phyloP scores from a whole-genome alignment of 2,329 filamentous ascomycete genomes.

The Phoma sp. region DNA sequence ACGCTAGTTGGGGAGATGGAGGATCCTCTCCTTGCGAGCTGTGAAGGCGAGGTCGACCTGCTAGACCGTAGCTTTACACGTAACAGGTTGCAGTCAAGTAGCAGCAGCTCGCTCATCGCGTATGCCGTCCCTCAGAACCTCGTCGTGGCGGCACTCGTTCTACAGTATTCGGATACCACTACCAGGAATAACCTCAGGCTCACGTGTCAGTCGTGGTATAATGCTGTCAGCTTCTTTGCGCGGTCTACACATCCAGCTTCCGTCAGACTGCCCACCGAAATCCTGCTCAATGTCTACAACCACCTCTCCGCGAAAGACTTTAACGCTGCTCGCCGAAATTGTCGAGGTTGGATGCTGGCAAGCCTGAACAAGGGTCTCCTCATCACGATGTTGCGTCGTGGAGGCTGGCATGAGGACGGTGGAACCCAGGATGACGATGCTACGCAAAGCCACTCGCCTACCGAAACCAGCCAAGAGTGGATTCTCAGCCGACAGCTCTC shows the following conservation, averaged over 20 bases:
- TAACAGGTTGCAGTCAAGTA: background rate
- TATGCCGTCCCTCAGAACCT: background rate
- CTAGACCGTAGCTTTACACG: background rate
- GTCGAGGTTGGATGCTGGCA: constrained; percentile 64
- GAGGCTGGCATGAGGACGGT: constrained; percentile 54
- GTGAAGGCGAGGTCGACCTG: constrained; percentile 8
- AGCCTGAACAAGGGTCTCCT: constrained; percentile 62
- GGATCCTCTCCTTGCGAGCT: constrained; percentile 8
- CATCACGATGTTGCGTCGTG: constrained; percentile 60
- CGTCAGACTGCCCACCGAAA: constrained; percentile 53
- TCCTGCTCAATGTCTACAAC: constrained; percentile 29
- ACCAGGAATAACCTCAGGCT: constrained; percentile 36
- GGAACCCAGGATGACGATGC: constrained; percentile 33
- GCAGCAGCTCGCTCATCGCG: background rate
- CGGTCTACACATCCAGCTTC: constrained; percentile 35
- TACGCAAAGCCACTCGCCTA: too few species aligned
- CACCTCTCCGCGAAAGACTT: constrained; percentile 58
- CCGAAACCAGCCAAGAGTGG: constrained; percentile 40
- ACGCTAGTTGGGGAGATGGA: constrained; percentile 29
- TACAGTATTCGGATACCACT: constrained; percentile 22
- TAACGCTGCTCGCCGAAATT: constrained; percentile 66
- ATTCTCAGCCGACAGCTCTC: constrained; percentile 56
- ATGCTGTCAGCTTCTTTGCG: constrained; percentile 29
- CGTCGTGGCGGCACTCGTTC: constrained; percentile 3
- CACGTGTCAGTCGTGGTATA: constrained; percentile 46